A percentile compares a stretch with the other conserved stretches of the same genome.
Conservation (phyloP, 1,284 basidiomycete species). For the Trichosporon asahii region DNA sequence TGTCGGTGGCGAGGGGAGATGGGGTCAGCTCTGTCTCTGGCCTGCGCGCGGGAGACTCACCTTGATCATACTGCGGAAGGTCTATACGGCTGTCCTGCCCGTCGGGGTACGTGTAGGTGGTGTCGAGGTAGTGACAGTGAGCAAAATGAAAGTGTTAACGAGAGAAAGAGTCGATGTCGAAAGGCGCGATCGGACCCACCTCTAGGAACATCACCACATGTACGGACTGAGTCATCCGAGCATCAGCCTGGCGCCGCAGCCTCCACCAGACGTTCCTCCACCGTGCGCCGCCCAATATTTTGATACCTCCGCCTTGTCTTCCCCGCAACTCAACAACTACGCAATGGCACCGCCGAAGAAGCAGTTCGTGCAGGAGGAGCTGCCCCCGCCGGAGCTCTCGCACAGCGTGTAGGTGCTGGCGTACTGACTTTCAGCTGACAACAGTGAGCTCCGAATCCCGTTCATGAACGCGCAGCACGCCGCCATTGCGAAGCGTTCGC, state of each 20-base stretch:
- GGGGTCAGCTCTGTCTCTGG: slow-evolving; percentile 5
- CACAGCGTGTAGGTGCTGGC: slow-evolving; percentile 10
- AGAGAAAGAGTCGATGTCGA: neutral
- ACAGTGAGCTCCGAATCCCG: slow-evolving; percentile 69
- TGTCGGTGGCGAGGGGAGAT: neutral
- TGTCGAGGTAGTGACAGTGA: neutral
- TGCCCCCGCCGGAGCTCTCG: slow-evolving; percentile 5
- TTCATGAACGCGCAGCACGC: slow-evolving; percentile 71
- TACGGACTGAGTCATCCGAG: neutral
- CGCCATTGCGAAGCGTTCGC: slow-evolving; percentile 68
- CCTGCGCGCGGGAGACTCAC: slow-evolving; percentile 39
- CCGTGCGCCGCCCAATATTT: neutral
- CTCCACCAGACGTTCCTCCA: neutral
- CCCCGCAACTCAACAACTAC: neutral
- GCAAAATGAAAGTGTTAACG: neutral
- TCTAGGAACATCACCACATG: neutral
- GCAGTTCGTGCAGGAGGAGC: neutral
- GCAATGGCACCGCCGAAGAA: neutral
- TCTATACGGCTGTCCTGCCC: neutral
- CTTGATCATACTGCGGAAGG: slow-evolving; percentile 53
- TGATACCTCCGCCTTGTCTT: neutral
- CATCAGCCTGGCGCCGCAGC: neutral
- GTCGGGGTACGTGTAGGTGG: neutral
- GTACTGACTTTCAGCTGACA: neutral
- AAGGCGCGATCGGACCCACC: neutral